A percentile compares a stretch with the other conserved stretches of the same genome.
phyloP scores from a whole-genome alignment of 108 stramenopile genomes.

The Stephanodiscus triporus region DNA sequence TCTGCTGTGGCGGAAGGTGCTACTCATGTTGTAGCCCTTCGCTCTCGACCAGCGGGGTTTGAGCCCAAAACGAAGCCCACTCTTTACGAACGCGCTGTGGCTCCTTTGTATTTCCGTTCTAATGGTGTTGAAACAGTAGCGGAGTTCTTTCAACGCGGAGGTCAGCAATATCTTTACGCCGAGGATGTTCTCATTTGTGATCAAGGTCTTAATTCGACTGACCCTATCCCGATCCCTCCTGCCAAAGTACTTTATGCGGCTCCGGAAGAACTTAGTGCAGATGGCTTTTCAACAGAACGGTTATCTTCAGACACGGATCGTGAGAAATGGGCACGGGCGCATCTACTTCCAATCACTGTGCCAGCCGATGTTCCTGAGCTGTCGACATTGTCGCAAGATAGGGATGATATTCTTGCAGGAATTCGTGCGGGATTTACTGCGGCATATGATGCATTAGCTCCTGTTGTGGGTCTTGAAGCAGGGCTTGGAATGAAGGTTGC shows the following conservation, averaged over 20 bases:
- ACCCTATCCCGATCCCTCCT: constrained; percentile 68
- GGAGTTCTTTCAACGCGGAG: constrained; percentile 74
- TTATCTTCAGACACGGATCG: constrained; percentile 21
- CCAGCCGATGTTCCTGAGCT: constrained; percentile 65
- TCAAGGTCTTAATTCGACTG: constrained; percentile 49
- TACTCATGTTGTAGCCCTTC: constrained; percentile 75
- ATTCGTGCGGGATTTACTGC: constrained; percentile 75
- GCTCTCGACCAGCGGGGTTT: constrained; percentile 64
- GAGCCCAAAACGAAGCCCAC: constrained; percentile 66
- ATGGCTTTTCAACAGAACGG: constrained; percentile 5
- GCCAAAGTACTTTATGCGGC: constrained; percentile 69
- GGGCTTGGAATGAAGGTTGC: constrained; percentile 33
- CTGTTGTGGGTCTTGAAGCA: constrained; percentile 45
- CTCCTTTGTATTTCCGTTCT: constrained; percentile 74
- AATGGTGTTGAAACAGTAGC: constrained; percentile 64
- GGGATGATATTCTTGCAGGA: constrained; percentile 67
- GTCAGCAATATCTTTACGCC: constrained; percentile 82
- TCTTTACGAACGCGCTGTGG: constrained; percentile 73
- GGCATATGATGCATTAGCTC: constrained; percentile 72
- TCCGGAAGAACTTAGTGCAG: constrained; percentile 18
- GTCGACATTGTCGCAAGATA: constrained; percentile 59
- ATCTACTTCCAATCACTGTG: constrained; percentile 71
- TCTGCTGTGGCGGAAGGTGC: constrained; percentile 82
- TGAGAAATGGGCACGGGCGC: constrained; percentile 62
- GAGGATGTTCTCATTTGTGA: constrained; percentile 80